Evolutionary conservation across 164 flowering plant species (phyloP).

Genomic region (Vitis cinerea): DNA sequence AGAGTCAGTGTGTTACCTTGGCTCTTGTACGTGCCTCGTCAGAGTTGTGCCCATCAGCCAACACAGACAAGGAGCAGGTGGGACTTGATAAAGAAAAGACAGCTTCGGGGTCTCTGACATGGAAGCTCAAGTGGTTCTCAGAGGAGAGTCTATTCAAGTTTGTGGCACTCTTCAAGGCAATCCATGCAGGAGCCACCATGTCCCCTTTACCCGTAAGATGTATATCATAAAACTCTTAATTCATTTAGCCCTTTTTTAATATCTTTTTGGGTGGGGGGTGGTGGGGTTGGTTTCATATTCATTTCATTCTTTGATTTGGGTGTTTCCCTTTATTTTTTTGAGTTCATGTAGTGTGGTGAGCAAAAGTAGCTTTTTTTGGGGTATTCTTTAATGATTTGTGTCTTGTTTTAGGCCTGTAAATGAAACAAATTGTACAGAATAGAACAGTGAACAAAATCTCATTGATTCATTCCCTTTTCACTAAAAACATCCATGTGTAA

Average conservation of each 20-base stretch:
- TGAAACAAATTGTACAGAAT: no score
- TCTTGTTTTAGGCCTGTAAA: no score
- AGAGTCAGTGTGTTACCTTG: conserved; percentile 42
- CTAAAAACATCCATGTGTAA: no score
- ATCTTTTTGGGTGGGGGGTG: no score
- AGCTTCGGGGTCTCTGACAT: conserved; percentile 23
- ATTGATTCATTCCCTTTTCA: no score
- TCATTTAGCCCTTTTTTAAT: not conserved
- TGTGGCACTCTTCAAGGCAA: conserved; percentile 58
- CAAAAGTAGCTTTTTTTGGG: not conserved
- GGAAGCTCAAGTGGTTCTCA: conserved; percentile 72
- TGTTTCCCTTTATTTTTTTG: not conserved
- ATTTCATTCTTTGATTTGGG: conserved; percentile 38
- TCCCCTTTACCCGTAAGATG: conserved; percentile 42
- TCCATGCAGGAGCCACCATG: conserved; percentile 37
- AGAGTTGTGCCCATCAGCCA: conserved; percentile 1
- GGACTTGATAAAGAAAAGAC: not conserved
- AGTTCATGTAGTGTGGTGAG: conserved; percentile 16
- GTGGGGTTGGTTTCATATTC: conserved; percentile 23
- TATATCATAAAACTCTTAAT: conserved; percentile 18
- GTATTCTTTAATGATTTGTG: no score
- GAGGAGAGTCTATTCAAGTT: conserved; percentile 54
- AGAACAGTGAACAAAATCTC: no score
- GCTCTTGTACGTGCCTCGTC: conserved; percentile 26
- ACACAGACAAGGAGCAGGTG: not conserved